Conservation (phyloP, 257 asterid species). For the Solanum medicagineum region DNA sequence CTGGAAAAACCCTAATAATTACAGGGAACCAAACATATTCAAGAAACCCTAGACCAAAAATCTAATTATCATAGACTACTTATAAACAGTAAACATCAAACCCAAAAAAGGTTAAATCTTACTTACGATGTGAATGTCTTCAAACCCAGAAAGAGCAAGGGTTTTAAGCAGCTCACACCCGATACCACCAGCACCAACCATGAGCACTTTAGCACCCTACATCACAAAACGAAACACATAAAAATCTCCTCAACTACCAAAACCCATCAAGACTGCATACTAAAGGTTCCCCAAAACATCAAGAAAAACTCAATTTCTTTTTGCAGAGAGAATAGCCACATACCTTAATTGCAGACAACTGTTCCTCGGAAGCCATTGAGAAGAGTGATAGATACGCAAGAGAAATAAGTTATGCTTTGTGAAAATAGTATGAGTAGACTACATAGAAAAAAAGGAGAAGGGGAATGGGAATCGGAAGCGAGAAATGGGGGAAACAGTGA, state of each 20-base stretch:
- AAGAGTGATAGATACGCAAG: background rate
- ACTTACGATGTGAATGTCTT: conserved; percentile 85
- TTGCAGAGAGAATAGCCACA: background rate
- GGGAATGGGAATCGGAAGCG: conserved; percentile 12
- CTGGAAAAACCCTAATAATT: background rate
- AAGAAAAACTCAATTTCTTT: background rate
- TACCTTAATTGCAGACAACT: conserved; percentile 59
- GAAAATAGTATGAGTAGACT: background rate
- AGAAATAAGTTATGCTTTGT: background rate
- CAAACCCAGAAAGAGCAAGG: conserved; percentile 88
- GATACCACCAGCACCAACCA: conserved; percentile 99
- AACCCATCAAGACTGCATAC: background rate
- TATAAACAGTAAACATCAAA: background rate
- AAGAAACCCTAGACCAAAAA: conserved; percentile 23
- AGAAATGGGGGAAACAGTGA: background rate
- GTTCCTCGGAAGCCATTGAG: conserved; percentile 59
- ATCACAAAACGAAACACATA: background rate
- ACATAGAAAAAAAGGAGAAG: background rate
- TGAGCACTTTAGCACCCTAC: conserved; percentile 83
- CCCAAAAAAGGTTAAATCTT: background rate
- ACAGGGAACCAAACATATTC: background rate
- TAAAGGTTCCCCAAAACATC: background rate
- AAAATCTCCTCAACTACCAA: background rate
- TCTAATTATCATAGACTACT: background rate
- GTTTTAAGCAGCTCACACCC: conserved; percentile 96